Evolutionary conservation across 1,284 basidiomycete genomes (phyloP).

Genomic region (Mycosarcoma mackinlayi): DNA sequence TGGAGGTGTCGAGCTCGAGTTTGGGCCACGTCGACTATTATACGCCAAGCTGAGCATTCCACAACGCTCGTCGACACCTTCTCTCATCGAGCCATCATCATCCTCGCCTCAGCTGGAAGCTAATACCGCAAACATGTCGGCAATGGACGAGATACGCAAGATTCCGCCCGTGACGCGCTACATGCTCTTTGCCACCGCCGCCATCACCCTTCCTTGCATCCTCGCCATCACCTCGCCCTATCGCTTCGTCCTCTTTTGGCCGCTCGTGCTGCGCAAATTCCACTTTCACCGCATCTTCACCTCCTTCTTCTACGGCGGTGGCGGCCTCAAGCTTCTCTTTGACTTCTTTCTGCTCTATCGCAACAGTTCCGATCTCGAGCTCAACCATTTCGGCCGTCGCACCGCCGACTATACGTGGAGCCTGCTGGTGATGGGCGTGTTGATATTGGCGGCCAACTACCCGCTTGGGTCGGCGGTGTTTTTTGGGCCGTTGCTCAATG

Average conservation of each 20-base stretch:
- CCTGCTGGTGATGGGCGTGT: slow-evolving; percentile 46
- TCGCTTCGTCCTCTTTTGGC: slow-evolving; percentile 74
- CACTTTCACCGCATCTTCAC: slow-evolving; percentile 83
- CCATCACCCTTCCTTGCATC: slow-evolving; percentile 75
- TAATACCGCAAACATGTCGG: background rate
- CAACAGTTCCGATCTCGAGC: slow-evolving; percentile 56
- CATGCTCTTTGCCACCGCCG: slow-evolving; percentile 75
- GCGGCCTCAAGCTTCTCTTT: slow-evolving; percentile 57
- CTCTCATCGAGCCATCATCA: background rate
- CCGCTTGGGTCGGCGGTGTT: slow-evolving; percentile 76
- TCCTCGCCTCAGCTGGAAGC: background rate
- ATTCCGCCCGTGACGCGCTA: slow-evolving; percentile 87
- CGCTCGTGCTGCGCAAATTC: slow-evolving; percentile 70
- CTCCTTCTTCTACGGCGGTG: slow-evolving; percentile 78
- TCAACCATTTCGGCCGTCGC: slow-evolving; percentile 50
- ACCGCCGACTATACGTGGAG: slow-evolving; percentile 61
- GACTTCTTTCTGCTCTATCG: slow-evolving; percentile 59
- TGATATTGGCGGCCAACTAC: slow-evolving; percentile 72
- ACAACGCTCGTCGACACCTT: background rate
- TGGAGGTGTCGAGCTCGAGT: slow-evolving; percentile 9
- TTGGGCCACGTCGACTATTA: slow-evolving; percentile 33
- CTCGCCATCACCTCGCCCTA: slow-evolving; percentile 74
- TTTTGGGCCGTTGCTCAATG: slow-evolving; percentile 77
- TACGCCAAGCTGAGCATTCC: background rate
- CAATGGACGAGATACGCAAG: slow-evolving; percentile 70